Base-by-base conservation (phyloP, 2,329 filamentous ascomycete genomes). In the Claviceps arundinis region DNA sequence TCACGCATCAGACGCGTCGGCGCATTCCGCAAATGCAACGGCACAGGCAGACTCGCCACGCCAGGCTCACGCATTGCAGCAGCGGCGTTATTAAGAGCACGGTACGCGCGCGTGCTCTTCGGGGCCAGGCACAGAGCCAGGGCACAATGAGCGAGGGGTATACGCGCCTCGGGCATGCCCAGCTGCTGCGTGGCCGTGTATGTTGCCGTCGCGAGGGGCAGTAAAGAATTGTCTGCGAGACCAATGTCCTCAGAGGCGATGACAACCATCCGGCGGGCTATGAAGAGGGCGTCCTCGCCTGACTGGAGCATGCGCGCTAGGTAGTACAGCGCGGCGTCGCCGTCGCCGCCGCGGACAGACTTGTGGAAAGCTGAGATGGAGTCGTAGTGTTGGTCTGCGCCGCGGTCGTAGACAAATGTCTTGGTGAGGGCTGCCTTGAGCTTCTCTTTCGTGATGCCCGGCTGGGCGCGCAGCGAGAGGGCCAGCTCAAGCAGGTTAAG, bases 361-460 rank as follows among this genome's bases (percentile, higher is more conserved):
- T 98, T 98, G 76, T 97, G 93, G 61, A 97, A 93, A 34, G 93
- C 93, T 1, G 88, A 95, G 62, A 98, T 97, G 50, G 87, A 93
- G 64, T 98, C 91, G 71, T 97, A 98, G 70, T 97, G 93, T 65
- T 95, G 89, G 68, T 98, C 93, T 50, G 93, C 91, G 0, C 87
- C 87, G 51, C 93, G 82, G 67, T 98, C 93, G 68, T 97, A 97
- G 14, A 97, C 89, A 1, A 97, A 74, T 0, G 91, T 97, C 64
- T 90, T 90, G 2, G 91, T 97, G 9, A 98, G 75, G 2, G 86
- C 79, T 1, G 81, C 74, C 64, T 95, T 95, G 64, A 98, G 81
- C 54, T 82, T 79, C 5, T 85, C 82, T 56, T 84, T 81, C 0
- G 87, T 93, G 56, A 85, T 82, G 9, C 74, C 73, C 0, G 77